A percentile compares a stretch with the other conserved stretches of the same genome.
phyloP scores from a whole-genome alignment of 2,329 filamentous ascomycete species.

The Penicillium sp. region DNA sequence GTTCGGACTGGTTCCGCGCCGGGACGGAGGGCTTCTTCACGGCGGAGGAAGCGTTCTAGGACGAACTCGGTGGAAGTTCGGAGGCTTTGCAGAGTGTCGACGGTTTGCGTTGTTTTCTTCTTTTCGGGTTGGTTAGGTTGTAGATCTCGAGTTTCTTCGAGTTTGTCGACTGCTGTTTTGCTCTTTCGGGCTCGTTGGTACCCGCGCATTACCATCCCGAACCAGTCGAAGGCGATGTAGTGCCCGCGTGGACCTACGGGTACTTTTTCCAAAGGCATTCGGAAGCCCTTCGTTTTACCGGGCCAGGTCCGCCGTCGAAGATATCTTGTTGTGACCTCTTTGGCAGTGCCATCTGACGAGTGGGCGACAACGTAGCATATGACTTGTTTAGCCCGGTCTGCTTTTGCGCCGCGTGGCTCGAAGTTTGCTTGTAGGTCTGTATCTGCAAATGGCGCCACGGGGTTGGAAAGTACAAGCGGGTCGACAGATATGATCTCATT shows the following conservation, averaged over 20 bases:
- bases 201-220: constrained; percentile 71
- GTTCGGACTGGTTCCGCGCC: constrained; percentile 67
- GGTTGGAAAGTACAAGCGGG: constrained; percentile 62
- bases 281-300: constrained; percentile 82
- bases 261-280: constrained; percentile 75
- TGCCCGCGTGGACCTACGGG: constrained; percentile 74
- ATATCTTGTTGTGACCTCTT: constrained; percentile 92
- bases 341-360: constrained; percentile 80
- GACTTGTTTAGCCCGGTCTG: constrained; percentile 82
- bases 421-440: constrained; percentile 70
- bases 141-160: constrained; percentile 76
- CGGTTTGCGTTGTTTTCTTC: constrained; percentile 69
- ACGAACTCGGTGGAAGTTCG: constrained; percentile 83
- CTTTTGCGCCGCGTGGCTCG: constrained; percentile 77
- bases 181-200: constrained; percentile 59
- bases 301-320: constrained; percentile 77
- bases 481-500: constrained; percentile 78
- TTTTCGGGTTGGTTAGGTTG: constrained; percentile 69
- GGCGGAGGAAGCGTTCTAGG: constrained; percentile 78
- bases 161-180: constrained; percentile 69
- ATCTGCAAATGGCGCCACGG: constrained; percentile 62
- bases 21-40: constrained; percentile 81
- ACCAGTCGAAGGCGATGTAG: constrained; percentile 84
- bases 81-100: constrained; percentile 82
- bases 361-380: constrained; percentile 86